Percentiles rank a stretch among this genome's conserved stretches.
phyloP scores from a whole-genome alignment of 2,329 filamentous ascomycete species.

The Curvularia verruculosa region DNA sequence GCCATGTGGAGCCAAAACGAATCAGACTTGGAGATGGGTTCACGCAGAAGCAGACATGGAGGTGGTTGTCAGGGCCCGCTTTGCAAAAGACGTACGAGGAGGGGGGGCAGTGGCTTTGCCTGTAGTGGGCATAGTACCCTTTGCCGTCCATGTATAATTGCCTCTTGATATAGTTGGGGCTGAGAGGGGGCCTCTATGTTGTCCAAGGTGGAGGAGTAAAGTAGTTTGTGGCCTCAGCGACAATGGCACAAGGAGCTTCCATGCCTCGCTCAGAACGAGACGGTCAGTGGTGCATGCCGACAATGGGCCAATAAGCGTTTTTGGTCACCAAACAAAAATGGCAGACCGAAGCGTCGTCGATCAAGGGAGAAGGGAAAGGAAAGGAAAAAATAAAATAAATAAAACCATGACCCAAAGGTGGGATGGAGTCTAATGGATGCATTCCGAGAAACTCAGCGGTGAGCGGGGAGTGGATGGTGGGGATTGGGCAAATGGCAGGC shows the following conservation, averaged over 20 bases:
- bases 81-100: conserved; percentile 7
- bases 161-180: conserved; percentile 11
- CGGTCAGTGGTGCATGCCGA: conserved; percentile 3
- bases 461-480: conserved; percentile 32
- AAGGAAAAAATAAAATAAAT: too few species aligned
- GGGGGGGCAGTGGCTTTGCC: conserved; percentile 4
- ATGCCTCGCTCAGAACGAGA: conserved; percentile 6
- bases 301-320: conserved; percentile 6
- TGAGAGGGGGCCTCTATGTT: conserved; percentile 4
- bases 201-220: background rate
- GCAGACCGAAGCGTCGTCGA: conserved; percentile 8
- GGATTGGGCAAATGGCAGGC: conserved; percentile 21
- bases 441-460: conserved; percentile 39
- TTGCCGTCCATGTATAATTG: conserved; percentile 9
- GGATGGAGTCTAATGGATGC: conserved; percentile 16
- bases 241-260: background rate
- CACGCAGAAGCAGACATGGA: conserved; percentile 10
- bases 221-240: conserved; percentile 6
- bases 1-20: conserved; percentile 1
- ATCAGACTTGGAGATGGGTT: conserved; percentile 1
- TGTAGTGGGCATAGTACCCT: conserved; percentile 3
- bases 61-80: conserved; percentile 2
- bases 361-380: background rate
- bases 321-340: conserved; percentile 2
- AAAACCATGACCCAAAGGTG: conserved; percentile 8